Percentiles rank a stretch among this genome's conserved stretches.
phyloP scores from a whole-genome alignment of 2,329 filamentous ascomycete genomes.

The Aspergillus ochraceoroseus region DNA sequence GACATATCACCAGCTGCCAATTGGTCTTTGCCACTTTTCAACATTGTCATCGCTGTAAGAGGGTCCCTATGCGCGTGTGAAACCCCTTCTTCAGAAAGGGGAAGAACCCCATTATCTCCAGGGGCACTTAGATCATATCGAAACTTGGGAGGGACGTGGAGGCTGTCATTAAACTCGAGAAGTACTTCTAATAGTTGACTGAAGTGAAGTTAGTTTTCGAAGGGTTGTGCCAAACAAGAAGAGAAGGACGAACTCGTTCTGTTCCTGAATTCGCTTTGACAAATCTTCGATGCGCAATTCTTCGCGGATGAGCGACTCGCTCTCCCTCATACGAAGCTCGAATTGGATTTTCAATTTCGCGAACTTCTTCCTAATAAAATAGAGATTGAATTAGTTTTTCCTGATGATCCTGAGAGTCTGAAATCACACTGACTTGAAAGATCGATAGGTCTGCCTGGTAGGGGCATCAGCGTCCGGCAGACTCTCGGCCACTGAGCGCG shows the following conservation, averaged over 20 bases:
- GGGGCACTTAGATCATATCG: slow-evolving; percentile 63
- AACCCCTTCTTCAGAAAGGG: slow-evolving; percentile 40
- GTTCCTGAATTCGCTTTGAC: slow-evolving; percentile 75
- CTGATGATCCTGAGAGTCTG: background rate
- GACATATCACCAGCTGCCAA: slow-evolving; percentile 37
- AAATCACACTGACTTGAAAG: slow-evolving; percentile 54
- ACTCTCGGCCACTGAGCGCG: slow-evolving; percentile 28
- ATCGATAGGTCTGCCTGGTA: slow-evolving; percentile 56
- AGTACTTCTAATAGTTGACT: slow-evolving; percentile 86
- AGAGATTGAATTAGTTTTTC: slow-evolving; percentile 10
- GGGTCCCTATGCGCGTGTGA: slow-evolving; percentile 33
- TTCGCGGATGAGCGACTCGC: slow-evolving; percentile 58
- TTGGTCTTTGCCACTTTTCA: slow-evolving; percentile 39
- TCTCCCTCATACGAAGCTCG: slow-evolving; percentile 72
- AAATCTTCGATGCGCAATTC: slow-evolving; percentile 77
- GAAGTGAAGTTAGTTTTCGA: slow-evolving; percentile 19
- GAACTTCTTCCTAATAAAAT: slow-evolving; percentile 69
- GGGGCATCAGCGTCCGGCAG: slow-evolving; percentile 38
- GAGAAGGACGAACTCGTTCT: slow-evolving; percentile 73
- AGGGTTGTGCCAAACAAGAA: background rate
- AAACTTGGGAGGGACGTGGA: slow-evolving; percentile 68
- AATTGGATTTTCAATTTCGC: slow-evolving; percentile 78
- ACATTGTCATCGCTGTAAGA: slow-evolving; percentile 31
- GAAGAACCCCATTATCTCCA: slow-evolving; percentile 46
- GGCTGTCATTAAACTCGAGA: slow-evolving; percentile 79